phyloP scores from a whole-genome alignment of 192 early-diverging fungal species.

The Phycomyces blakesleeanus region DNA sequence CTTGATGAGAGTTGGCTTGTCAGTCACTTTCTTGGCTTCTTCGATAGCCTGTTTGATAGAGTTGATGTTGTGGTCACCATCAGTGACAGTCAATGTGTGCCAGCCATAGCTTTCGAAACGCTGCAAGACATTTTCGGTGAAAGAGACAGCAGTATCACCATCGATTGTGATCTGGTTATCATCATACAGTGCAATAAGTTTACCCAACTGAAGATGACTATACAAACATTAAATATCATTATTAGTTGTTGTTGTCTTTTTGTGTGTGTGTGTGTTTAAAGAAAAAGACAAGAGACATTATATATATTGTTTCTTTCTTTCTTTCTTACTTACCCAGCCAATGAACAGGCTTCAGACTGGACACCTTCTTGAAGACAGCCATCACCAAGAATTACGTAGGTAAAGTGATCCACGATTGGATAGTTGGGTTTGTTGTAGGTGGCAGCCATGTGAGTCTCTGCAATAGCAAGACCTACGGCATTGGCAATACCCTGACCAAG shows the following conservation, averaged over 20 bases:
- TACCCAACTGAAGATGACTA: conserved; percentile 84
- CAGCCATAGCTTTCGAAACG: conserved; percentile 93
- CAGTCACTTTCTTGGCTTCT: conserved; percentile 75
- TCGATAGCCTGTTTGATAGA: conserved; percentile 74
- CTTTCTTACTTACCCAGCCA: conserved; percentile 87
- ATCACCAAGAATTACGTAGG: conserved; percentile 84
- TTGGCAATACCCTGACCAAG: conserved; percentile 91
- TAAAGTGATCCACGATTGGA: conserved; percentile 82
- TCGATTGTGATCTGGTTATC: conserved; percentile 96
- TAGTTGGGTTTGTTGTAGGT: conserved; percentile 88
- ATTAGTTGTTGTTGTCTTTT: too few relatives aligned
- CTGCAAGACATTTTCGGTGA: conserved; percentile 88
- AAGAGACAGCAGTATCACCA: conserved; percentile 79
- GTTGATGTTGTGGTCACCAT: conserved; percentile 78
- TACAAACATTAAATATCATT: too few relatives aligned
- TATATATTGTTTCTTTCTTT: too few relatives aligned
- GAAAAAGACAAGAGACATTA: too few relatives aligned
- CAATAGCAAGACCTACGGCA: conserved; percentile 91
- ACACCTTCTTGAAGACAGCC: conserved; percentile 99
- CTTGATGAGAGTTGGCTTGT: conserved; percentile 89
- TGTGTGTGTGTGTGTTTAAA: too few relatives aligned
- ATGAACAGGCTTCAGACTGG: conserved; percentile 81
- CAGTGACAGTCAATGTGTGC: conserved; percentile 71
- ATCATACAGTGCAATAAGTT: conserved; percentile 93
- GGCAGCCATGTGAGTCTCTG: conserved; percentile 81